Conservation (phyloP, 768 basidiomycete genomes). For the Amanita subjunquillea region DNA sequence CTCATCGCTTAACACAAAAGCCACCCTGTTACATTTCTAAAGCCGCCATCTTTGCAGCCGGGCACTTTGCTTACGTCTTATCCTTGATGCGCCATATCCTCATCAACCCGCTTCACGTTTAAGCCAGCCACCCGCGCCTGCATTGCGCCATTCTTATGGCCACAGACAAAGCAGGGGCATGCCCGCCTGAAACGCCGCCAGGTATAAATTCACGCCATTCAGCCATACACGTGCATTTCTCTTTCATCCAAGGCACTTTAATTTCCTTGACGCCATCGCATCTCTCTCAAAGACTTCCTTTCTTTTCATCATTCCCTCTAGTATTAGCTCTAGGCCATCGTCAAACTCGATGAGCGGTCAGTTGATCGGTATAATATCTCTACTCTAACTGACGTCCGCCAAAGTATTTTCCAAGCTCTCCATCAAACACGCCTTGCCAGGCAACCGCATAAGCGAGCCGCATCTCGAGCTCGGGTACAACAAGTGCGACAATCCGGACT, state of each 20-base stretch:
- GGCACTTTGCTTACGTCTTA: neutral
- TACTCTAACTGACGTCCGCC: neutral
- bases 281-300: neutral
- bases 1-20: too few relatives aligned
- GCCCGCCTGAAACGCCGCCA: neutral
- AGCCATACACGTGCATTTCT: neutral
- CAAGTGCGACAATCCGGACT: slow-evolving; percentile 17
- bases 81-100: neutral
- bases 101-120: neutral
- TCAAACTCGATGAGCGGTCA: neutral
- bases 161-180: neutral
- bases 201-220: neutral
- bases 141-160: neutral
- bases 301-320: too few relatives aligned
- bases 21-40: too few relatives aligned
- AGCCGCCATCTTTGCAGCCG: neutral
- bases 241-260: neutral
- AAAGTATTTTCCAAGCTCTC: slow-evolving; percentile 2
- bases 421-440: neutral
- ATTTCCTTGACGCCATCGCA: neutral
- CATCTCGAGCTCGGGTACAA: slow-evolving; percentile 7
- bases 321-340: too few relatives aligned
- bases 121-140: neutral
- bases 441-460: neutral
- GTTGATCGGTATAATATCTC: neutral